Conservation (phyloP, 441 rosid species). For the Viola pubescens region DNA sequence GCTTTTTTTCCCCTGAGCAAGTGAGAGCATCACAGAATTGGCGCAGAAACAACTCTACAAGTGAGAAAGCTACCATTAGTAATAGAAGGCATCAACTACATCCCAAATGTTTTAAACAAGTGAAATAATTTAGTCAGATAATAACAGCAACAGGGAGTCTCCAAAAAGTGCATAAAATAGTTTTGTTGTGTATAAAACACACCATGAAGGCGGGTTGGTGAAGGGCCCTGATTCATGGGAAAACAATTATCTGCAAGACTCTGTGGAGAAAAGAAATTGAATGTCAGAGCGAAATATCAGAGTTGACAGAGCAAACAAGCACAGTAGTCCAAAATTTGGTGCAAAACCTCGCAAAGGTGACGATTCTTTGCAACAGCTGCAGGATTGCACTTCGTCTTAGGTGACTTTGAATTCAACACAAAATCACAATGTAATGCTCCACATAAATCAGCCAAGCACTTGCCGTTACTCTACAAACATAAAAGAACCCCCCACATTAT, state of each 20-base stretch:
- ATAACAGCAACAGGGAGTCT: constrained; percentile 12
- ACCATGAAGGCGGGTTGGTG: constrained; percentile 91
- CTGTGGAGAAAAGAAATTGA: constrained; percentile 35
- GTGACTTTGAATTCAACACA: constrained; percentile 49
- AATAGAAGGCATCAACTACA: constrained; percentile 14
- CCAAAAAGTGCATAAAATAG: constrained; percentile 6
- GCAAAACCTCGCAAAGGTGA: constrained; percentile 83
- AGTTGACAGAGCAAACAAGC: constrained; percentile 9
- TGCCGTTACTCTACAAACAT: constrained; percentile 53
- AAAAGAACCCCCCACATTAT: not conserved
- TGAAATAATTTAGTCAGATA: constrained; percentile 2
- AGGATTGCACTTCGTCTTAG: constrained; percentile 76
- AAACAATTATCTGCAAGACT: constrained; percentile 87
- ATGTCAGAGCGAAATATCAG: constrained; percentile 5
- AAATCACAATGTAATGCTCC: constrained; percentile 95
- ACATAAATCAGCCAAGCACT: constrained; percentile 91
- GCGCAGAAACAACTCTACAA: constrained; percentile 65
- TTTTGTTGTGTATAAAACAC: constrained; percentile 19
- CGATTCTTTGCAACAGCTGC: constrained; percentile 76
- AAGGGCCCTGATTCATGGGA: constrained; percentile 64
- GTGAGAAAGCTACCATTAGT: constrained; percentile 19
- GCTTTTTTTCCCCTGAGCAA: constrained; percentile 54
- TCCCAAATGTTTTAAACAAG: constrained; percentile 2
- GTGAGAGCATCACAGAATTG: constrained; percentile 97
- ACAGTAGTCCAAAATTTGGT: constrained; percentile 5